These are phyloP conservation scores for Podaxis rugospora DNA, from an alignment of 768 basidiomycete genomes.

Conservation along the genomic window DNA sequence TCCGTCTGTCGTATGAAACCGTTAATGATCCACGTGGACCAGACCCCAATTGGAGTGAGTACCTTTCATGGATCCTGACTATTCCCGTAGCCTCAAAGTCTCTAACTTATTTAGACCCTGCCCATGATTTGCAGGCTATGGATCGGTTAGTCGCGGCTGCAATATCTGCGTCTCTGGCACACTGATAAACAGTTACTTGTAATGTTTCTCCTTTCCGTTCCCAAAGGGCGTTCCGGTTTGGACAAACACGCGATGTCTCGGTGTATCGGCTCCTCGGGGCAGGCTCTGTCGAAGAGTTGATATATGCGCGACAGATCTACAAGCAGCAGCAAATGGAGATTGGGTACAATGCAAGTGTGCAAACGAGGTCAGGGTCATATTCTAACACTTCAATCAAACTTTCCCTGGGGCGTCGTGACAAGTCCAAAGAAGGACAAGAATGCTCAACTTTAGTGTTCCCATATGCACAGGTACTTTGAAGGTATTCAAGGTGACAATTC, in stretches of 20 bases:
- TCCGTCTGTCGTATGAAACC: background rate
- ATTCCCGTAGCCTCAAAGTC: background rate
- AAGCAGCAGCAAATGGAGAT: constrained; percentile 95
- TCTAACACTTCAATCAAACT: background rate
- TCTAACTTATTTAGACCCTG: constrained; percentile 59
- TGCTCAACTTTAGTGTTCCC: background rate
- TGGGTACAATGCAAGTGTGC: constrained; percentile 78
- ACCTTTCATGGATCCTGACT: background rate
- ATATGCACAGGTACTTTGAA: constrained; percentile 60
- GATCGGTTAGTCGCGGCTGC: constrained; percentile 40
- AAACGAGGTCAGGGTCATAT: constrained; percentile 55
- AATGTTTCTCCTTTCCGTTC: background rate
- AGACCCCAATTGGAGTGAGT: constrained; percentile 96
- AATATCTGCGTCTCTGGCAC: background rate
- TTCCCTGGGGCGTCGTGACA: background rate
- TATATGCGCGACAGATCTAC: constrained; percentile 87
- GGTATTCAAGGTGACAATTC: constrained; percentile 76
- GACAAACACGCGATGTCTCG: constrained; percentile 80
- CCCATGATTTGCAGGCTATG: constrained; percentile 92
- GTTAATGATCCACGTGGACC: constrained; percentile 11
- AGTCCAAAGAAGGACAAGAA: background rate
- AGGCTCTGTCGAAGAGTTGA: constrained; percentile 83
- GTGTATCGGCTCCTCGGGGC: constrained; percentile 84
- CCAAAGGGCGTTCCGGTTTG: constrained; percentile 71
- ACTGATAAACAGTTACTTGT: background rate